These are phyloP conservation scores for Catharanthus roseus DNA, from an alignment of 257 asterid genomes.

Conservation along the genomic window DNA sequence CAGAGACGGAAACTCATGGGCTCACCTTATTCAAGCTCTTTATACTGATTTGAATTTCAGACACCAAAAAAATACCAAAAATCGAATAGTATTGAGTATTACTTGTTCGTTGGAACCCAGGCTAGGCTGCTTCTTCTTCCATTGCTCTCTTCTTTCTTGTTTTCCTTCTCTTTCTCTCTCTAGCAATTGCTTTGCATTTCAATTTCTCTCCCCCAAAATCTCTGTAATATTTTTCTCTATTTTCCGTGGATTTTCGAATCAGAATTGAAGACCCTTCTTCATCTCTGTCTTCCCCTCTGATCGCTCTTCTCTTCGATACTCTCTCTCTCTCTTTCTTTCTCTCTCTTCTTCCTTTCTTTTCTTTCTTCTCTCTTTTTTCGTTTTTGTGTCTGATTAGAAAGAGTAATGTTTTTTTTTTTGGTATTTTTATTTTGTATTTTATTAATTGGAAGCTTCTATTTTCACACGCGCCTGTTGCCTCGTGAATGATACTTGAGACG, in stretches of 20 bases:
- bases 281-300: constrained; percentile 27
- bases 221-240: not conserved
- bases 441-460: not conserved
- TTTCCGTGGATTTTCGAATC: constrained; percentile 27
- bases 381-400: constrained; percentile 42
- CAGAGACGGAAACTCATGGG: constrained; percentile 26
- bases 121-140: constrained; percentile 40
- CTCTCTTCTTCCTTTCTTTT: constrained; percentile 36
- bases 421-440: constrained; percentile 11
- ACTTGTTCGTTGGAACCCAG: constrained; percentile 51
- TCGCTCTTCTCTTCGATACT: constrained; percentile 56
- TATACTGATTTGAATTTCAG: constrained; percentile 20
- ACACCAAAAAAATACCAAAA: constrained; percentile 2
- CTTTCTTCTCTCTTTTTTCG: constrained; percentile 28
- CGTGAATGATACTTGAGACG: not conserved
- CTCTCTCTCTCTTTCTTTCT: constrained; percentile 33
- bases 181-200: constrained; percentile 44
- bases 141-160: constrained; percentile 29
- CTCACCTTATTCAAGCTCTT: constrained; percentile 54
- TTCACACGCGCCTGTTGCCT: not conserved
- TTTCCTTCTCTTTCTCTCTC: constrained; percentile 23
- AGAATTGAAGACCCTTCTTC: constrained; percentile 58
- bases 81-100: constrained; percentile 9
- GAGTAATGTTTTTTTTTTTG: constrained; percentile 13
- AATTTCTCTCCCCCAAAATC: constrained; percentile 18